Evolutionary conservation across 768 basidiomycete species (phyloP).

Genomic region (Boletus edulis): DNA sequence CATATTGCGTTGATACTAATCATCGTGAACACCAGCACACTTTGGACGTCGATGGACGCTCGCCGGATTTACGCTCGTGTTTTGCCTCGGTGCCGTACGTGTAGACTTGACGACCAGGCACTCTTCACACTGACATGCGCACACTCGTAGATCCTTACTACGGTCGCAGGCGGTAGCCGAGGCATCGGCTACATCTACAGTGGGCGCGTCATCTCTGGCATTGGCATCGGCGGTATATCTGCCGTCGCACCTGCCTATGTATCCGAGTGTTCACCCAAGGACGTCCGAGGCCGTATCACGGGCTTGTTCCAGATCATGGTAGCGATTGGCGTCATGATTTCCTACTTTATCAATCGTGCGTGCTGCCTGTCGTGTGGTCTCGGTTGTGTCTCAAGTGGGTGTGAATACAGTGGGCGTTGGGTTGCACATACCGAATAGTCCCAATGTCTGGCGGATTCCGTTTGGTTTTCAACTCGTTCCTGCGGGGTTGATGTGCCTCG

Average conservation of each 20-base stretch:
- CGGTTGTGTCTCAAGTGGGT: too few species aligned
- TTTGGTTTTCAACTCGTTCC: conserved; percentile 77
- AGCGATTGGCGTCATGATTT: conserved; percentile 81
- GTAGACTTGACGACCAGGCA: conserved; percentile 21
- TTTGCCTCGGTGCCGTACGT: conserved; percentile 66
- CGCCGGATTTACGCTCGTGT: conserved; percentile 58
- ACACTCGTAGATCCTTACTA: conserved; percentile 59
- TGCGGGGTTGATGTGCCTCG: conserved; percentile 66
- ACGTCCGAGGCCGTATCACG: conserved; percentile 82
- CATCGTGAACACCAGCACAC: conserved; percentile 37
- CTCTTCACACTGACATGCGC: not conserved
- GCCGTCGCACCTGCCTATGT: conserved; percentile 86
- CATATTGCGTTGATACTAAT: not conserved
- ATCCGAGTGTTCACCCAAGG: conserved; percentile 83
- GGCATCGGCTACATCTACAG: conserved; percentile 72
- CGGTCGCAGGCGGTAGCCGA: conserved; percentile 52
- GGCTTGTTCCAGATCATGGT: conserved; percentile 87
- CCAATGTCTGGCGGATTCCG: conserved; percentile 65
- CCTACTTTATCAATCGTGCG: conserved; percentile 75
- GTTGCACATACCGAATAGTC: conserved; percentile 45
- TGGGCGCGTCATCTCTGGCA: conserved; percentile 76
- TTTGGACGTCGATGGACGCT: conserved; percentile 69
- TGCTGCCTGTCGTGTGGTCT: too few species aligned
- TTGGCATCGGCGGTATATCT: conserved; percentile 81
- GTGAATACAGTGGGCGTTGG: conserved; percentile 54